Evolutionary conservation across 208 protist species (phyloP).

Genomic region (Perkinsela sp.): DNA sequence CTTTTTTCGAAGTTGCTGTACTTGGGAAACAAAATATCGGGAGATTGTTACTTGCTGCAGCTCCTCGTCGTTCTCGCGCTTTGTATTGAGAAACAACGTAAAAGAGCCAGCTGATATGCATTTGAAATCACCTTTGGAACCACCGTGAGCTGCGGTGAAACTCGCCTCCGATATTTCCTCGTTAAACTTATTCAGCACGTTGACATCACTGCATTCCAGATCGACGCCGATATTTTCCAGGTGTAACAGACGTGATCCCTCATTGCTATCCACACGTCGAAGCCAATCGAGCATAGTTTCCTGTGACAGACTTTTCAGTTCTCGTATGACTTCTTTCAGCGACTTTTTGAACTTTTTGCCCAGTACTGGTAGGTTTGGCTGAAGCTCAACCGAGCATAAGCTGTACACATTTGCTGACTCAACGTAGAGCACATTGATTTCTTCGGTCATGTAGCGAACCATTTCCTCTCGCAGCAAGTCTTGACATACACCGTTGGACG

Average conservation of each 20-base stretch:
- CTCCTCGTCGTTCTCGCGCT: conserved; percentile 15
- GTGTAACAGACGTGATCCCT: not conserved
- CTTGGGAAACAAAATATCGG: conserved; percentile 68
- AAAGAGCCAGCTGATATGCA: conserved; percentile 54
- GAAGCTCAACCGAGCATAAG: conserved; percentile 48
- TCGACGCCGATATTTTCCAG: conserved; percentile 9
- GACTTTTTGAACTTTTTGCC: conserved; percentile 57
- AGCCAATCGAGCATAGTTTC: not conserved
- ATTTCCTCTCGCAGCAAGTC: conserved; percentile 24
- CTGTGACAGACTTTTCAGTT: conserved; percentile 22
- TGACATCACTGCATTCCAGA: conserved; percentile 49
- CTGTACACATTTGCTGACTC: conserved; percentile 20
- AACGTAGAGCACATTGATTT: conserved; percentile 66
- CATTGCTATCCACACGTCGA: not conserved
- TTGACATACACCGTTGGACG: conserved; percentile 20
- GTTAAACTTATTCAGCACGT: conserved; percentile 45
- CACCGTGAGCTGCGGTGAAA: not conserved
- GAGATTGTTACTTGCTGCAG: conserved; percentile 57
- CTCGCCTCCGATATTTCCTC: conserved; percentile 18
- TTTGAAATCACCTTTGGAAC: conserved; percentile 14
- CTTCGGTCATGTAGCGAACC: conserved; percentile 55
- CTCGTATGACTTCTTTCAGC: conserved; percentile 36
- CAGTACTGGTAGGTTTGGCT: conserved; percentile 55
- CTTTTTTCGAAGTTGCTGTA: conserved; percentile 89
- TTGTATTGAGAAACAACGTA: conserved; percentile 60